Base-by-base conservation (phyloP, 1,284 basidiomycete genomes). In the Rhizoctonia solani region DNA sequence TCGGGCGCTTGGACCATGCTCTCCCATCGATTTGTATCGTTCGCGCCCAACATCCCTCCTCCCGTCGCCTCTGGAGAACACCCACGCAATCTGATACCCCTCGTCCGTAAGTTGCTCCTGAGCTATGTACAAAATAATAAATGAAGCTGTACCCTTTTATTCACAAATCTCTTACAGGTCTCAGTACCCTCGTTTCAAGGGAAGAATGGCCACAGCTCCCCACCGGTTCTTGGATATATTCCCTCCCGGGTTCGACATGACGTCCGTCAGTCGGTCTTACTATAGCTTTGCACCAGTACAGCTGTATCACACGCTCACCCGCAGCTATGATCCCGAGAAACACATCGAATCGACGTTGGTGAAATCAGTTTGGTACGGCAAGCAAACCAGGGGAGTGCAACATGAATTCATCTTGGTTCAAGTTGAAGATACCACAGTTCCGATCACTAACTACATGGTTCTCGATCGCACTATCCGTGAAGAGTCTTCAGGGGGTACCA, bases 211-310 rank as follows among this genome's bases (percentile, higher is more conserved):
- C 32, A 34, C 32, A 11, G 32, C 32, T 34, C 32, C 32, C 11
- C 32, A 11, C 32, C 54, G 54, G n/a, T 39, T 56, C 27, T 25
- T 25, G 23, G 56, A 59, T 32, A 47, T 59, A 30, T 59, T 59
- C 27, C 56, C 42, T 11, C 16, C 56, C 4, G 42, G 56, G 3
- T 59, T 59, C 42, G 56, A 59, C 19, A 14, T 8, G 4, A 49
- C 23, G 46, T 13, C n/a, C 46, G 25, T 11, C 14, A 21, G 21
- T 6, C 41, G 19, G 5, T 6, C 6, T 49, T 21, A 21, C 23
- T 25, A 49, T 25, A 49, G n/a, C n/a, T 49, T 27, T 27, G 11
- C n/a, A 4, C 46, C 46, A 11, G 46, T 25, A 13, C 42, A 59
- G 23, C 44, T 59, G 2, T 59, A 59, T 23, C 21, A 32, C 13